Evolutionary conservation across 2,329 filamentous ascomycete genomes (phyloP).

Genomic region (Fusarium sp.): DNA sequence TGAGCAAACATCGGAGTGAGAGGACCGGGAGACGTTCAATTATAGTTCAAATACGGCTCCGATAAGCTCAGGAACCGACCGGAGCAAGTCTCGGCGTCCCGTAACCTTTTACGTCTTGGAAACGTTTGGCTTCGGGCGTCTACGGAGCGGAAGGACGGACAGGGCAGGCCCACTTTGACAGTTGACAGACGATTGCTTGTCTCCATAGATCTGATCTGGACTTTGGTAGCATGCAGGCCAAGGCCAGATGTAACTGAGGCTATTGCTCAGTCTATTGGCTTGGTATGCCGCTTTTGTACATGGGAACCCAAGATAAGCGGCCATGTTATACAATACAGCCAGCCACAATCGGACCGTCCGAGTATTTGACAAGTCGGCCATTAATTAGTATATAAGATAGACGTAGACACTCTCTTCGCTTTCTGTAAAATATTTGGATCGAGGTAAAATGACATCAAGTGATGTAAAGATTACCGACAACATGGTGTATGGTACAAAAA

Average conservation of each 20-base stretch:
- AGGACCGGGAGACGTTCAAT: constrained; percentile 35
- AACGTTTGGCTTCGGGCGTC: constrained; percentile 37
- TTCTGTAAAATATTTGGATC: neutral
- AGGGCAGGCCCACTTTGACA: constrained; percentile 13
- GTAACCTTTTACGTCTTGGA: constrained; percentile 4
- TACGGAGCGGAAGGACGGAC: constrained; percentile 29
- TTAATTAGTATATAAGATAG: constrained; percentile 2
- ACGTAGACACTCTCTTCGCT: constrained; percentile 6
- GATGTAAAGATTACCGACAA: neutral
- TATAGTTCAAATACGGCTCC: constrained; percentile 32
- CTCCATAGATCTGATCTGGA: constrained; percentile 14
- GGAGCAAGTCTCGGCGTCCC: constrained; percentile 23
- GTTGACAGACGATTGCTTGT: neutral
- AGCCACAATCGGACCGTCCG: constrained; percentile 7
- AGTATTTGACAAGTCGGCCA: neutral
- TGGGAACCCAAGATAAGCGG: constrained; percentile 2
- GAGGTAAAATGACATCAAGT: constrained; percentile 10
- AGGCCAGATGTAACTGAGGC: constrained; percentile 2
- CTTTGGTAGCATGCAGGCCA: constrained; percentile 4
- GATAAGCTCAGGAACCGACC: constrained; percentile 25
- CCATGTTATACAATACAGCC: constrained; percentile 5
- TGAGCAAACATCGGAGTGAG: neutral
- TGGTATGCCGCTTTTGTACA: constrained; percentile 14
- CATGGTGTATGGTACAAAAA: neutral
- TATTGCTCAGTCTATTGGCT: constrained; percentile 28